These are phyloP conservation scores for Mortierella sp. DNA, from an alignment of 371 early-diverging fungal genomes.

Conservation along the genomic window DNA sequence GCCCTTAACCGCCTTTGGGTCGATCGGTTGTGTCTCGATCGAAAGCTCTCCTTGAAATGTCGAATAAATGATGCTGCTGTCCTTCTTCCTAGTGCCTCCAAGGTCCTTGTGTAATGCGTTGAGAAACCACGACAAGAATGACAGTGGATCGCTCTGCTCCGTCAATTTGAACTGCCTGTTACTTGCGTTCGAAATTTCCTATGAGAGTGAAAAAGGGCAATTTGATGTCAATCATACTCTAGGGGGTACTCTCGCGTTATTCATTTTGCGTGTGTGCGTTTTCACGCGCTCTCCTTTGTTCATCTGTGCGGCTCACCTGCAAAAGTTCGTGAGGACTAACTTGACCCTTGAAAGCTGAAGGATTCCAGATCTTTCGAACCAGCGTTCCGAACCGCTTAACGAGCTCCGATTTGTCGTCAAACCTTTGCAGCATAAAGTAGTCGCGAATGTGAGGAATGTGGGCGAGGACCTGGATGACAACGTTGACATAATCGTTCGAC, in stretches of 20 bases:
- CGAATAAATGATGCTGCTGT: conserved; percentile 82
- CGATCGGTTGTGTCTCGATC: conserved; percentile 76
- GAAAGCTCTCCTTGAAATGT: conserved; percentile 90
- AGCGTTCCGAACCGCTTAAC: conserved; percentile 86
- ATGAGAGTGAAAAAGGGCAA: not conserved
- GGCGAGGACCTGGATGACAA: conserved; percentile 90
- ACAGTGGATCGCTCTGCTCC: conserved; percentile 89
- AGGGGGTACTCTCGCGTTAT: not conserved
- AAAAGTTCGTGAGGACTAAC: conserved; percentile 97
- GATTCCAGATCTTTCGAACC: conserved; percentile 95
- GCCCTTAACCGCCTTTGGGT: conserved; percentile 57
- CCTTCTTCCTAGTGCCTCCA: conserved; percentile 80
- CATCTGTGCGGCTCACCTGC: conserved; percentile 64
- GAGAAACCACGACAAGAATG: conserved; percentile 95
- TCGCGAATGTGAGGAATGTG: conserved; percentile 93
- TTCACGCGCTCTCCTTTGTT: not conserved
- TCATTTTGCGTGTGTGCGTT: not conserved
- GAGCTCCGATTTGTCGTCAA: conserved; percentile 68
- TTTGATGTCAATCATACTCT: not conserved
- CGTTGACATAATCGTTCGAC: conserved; percentile 97
- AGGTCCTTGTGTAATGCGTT: conserved; percentile 91
- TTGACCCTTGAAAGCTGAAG: conserved; percentile 94
- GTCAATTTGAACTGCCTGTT: conserved; percentile 85
- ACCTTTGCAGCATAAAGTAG: conserved; percentile 80
- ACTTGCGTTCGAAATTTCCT: conserved; percentile 91